Evolutionary conservation across 495 filamentous ascomycete species (phyloP), one percentile per base, ranked within the genome.

Genomic region (Jackrogersella minutella): DNA sequence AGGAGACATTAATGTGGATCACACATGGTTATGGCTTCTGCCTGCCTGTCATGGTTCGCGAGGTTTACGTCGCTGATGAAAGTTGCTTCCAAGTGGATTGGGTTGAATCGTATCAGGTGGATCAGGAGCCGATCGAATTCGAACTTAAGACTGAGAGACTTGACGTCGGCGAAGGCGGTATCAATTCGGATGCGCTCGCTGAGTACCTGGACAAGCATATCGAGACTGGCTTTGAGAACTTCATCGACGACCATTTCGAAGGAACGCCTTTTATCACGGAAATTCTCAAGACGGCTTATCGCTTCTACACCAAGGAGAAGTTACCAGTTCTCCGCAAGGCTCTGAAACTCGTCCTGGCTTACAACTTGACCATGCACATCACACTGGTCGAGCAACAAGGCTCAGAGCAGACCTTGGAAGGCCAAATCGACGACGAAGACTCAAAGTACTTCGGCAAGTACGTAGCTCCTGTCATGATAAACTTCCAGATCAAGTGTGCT

Each of bases 401-500:
- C n/a, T 88, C 90, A 30, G 91, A 97, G 72, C 86, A 92, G 63
- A 76, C 81, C 17, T 85, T 93, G 78, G 78, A 88, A 49, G 93
- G 93, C 68, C 88, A 89, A 81, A 93, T 97, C 60, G 82, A 91
- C 31, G 88, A 91, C 64, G 82, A 87, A 56, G 81, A 85, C 24
- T 94, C 91, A 57, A 93, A 89, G 64, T 96, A 89, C 84, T 84
- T 81, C 59, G 93, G 93, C 73, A 93, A 94, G 84, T 93, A 87
- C 22, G 85, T 95, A 66, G 93, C 93, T 13, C 93, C 93, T 2
- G 92, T 97, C 64, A 95, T 97, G 93, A 94, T 97, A 86, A 97
- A 97, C 81, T 97, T 97, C 86, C 91, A 97, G 80, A 90, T 97
- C 79, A 97, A 97, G 84, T 91, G 88, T 73, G 93, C 93, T 46